phyloP scores from a whole-genome alignment of 169 alveolate genomes.

The Plasmodium vivax region DNA sequence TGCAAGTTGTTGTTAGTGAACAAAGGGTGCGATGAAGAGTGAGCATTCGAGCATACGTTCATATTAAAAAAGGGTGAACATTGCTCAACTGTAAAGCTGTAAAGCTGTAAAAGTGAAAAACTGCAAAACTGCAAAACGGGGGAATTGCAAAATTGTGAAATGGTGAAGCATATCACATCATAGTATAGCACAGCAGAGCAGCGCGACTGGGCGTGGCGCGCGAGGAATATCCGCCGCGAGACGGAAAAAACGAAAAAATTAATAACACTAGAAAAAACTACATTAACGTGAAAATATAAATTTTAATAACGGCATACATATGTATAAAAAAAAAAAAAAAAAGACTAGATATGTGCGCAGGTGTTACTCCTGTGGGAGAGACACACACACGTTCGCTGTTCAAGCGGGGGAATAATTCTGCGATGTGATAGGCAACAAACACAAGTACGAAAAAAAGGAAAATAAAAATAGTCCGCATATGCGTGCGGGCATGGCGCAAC shows the following conservation, averaged over 20 bases:
- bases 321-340: background rate
- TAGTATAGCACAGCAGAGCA: background rate
- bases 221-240: background rate
- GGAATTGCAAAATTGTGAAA: background rate
- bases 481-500: background rate
- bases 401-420: background rate
- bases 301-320: constrained; percentile 8
- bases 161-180: background rate
- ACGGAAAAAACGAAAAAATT: constrained; percentile 5
- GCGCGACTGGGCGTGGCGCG: background rate
- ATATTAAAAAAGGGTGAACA: background rate
- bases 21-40: background rate
- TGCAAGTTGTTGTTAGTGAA: background rate
- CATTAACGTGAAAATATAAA: constrained; percentile 18
- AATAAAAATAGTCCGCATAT: background rate
- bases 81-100: background rate
- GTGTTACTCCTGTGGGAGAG: background rate
- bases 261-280: constrained; percentile 26
- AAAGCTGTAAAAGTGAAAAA: background rate
- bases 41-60: background rate
- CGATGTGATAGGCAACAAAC: background rate
- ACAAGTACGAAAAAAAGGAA: constrained; percentile 5
- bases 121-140: background rate
- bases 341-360: background rate
- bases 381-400: background rate